A percentile compares a stretch with the other conserved stretches of the same genome.
These are phyloP conservation scores for Pterocarpus santalinus DNA, from an alignment of 306 rosid genomes.

Conservation along the genomic window DNA sequence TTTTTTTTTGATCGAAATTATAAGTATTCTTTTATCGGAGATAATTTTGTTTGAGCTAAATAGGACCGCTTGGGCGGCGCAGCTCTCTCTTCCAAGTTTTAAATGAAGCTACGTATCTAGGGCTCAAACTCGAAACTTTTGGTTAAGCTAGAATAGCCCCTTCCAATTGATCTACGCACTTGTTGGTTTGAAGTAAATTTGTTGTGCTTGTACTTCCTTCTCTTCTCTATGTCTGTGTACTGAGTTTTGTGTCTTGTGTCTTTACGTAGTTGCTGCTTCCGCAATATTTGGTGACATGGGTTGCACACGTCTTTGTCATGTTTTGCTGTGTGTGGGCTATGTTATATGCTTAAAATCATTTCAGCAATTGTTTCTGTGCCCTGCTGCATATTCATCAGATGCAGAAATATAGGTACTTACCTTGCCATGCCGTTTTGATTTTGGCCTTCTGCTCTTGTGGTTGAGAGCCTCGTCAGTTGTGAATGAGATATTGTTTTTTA, in stretches of 20 bases:
- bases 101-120: no score
- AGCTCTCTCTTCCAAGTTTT: no score
- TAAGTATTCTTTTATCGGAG: no score
- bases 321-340: slow-evolving; percentile 15
- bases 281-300: background rate
- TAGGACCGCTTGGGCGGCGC: no score
- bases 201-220: background rate
- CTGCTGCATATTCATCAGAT: background rate
- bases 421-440: background rate
- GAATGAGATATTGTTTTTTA: background rate
- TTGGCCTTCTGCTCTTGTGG: background rate
- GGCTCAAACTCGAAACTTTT: no score
- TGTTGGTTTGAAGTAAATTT: no score
- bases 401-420: background rate
- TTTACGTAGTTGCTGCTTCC: slow-evolving; percentile 15
- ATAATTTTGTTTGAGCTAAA: no score
- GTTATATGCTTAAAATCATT: slow-evolving; percentile 38
- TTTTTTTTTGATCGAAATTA: background rate
- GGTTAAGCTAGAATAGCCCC: no score
- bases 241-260: background rate
- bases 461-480: background rate
- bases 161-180: no score
- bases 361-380: background rate
- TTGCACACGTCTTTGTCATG: slow-evolving; percentile 50
- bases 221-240: background rate